phyloP scores from a whole-genome alignment of 164 flowering plant species.

The Paratinospora sagittata region DNA sequence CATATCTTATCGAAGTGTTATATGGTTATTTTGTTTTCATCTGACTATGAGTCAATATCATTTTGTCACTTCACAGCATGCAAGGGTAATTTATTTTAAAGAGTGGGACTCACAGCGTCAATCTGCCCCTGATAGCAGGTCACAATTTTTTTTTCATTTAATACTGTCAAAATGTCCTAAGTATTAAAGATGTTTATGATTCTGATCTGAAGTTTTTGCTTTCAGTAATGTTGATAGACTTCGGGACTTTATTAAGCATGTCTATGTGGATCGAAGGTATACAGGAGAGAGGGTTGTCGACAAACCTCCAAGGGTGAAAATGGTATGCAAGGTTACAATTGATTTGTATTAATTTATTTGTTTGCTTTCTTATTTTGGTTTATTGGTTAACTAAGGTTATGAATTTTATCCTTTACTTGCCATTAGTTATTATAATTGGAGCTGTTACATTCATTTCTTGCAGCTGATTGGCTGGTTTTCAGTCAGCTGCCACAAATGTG shows the following conservation, averaged over 20 bases:
- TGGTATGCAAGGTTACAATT: slow-evolving; percentile 29
- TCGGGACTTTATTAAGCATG: slow-evolving; percentile 88
- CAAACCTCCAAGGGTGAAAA: slow-evolving; percentile 61
- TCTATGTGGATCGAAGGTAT: slow-evolving; percentile 86
- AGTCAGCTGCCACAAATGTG: neutral
- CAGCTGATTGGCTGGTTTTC: neutral
- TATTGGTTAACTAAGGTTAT: neutral
- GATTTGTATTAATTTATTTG: neutral
- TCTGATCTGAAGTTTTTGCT: slow-evolving; percentile 23
- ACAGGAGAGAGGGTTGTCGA: slow-evolving; percentile 69
- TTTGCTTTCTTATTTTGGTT: neutral
- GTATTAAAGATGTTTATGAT: neutral
- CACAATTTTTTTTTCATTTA: neutral
- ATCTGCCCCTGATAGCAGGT: slow-evolving; percentile 87
- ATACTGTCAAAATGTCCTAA: neutral
- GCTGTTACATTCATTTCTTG: neutral
- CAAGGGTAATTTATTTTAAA: slow-evolving; percentile 69
- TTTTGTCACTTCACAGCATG: slow-evolving; percentile 45
- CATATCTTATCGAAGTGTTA: neutral
- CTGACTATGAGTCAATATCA: neutral
- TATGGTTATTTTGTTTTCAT: neutral
- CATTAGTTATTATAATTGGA: neutral
- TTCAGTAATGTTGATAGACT: slow-evolving; percentile 81
- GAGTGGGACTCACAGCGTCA: slow-evolving; percentile 85
- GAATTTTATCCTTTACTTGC: neutral